Percentiles rank a stretch among this genome's conserved stretches.
Evolutionary conservation across 192 early-diverging fungal genomes (phyloP).

Genomic region (Blastocladiella britannica): DNA sequence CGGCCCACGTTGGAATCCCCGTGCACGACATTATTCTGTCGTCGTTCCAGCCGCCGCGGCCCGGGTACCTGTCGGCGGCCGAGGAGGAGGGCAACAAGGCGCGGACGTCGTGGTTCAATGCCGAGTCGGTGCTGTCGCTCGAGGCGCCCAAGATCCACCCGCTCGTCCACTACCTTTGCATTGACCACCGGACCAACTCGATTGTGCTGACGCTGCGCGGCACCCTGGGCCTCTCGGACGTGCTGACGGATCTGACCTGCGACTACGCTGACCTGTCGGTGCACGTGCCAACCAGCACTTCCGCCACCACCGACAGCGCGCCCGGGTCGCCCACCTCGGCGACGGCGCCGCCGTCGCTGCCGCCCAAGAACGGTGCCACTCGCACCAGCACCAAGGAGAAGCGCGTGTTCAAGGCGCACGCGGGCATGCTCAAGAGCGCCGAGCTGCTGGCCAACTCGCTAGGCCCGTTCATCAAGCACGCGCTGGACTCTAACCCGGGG

Average conservation of each 20-base stretch:
- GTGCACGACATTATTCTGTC: constrained; percentile 58
- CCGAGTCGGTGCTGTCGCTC: not conserved
- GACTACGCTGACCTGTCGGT: constrained; percentile 34
- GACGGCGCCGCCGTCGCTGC: constrained; percentile 6
- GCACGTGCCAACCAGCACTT: constrained; percentile 17
- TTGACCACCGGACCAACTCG: constrained; percentile 54
- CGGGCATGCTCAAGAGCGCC: constrained; percentile 69
- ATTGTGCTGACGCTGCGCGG: constrained; percentile 71
- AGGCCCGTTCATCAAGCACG: constrained; percentile 44
- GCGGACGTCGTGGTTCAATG: not conserved
- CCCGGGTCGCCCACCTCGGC: constrained; percentile 8
- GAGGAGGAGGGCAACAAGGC: constrained; percentile 5
- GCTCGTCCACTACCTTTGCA: constrained; percentile 56
- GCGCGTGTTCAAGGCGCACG: constrained; percentile 41
- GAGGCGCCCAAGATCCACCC: constrained; percentile 37
- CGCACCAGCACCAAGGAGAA: not conserved
- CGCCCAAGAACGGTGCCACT: not conserved
- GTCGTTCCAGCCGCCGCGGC: constrained; percentile 12
- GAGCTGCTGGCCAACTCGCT: constrained; percentile 45
- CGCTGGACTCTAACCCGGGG: constrained; percentile 44
- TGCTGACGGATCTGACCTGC: constrained; percentile 71
- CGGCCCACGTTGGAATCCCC: constrained; percentile 52
- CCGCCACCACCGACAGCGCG: constrained; percentile 8
- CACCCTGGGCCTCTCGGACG: constrained; percentile 63
- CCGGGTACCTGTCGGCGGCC: constrained; percentile 3